Conservation (phyloP, 352 stramenopile species). For the Globisporangium spiculum region DNA sequence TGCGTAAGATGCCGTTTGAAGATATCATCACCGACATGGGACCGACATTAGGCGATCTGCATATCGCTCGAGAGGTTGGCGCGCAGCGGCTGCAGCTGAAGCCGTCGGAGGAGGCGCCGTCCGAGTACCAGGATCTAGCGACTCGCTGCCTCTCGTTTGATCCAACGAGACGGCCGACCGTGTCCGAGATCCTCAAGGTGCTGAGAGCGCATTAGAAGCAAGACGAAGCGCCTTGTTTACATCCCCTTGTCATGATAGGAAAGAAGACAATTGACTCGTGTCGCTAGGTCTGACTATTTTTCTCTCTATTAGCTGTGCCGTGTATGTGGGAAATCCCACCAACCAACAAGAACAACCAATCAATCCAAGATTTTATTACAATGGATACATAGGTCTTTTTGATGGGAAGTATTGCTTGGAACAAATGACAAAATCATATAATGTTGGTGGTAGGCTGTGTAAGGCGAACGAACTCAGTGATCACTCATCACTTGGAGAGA, state of each 20-base stretch:
- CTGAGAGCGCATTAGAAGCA: slow-evolving; percentile 7
- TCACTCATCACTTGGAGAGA: background rate
- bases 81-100: slow-evolving; percentile 39
- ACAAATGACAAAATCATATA: background rate
- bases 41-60: slow-evolving; percentile 56
- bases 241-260: background rate
- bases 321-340: slow-evolving; percentile 1
- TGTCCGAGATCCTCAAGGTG: slow-evolving; percentile 36
- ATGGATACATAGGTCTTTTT: background rate
- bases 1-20: slow-evolving; percentile 39
- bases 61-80: slow-evolving; percentile 51
- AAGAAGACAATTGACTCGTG: background rate
- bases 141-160: slow-evolving; percentile 47
- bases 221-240: background rate
- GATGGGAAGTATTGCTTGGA: background rate
- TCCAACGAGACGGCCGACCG: slow-evolving; percentile 40
- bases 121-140: slow-evolving; percentile 38
- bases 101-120: slow-evolving; percentile 40
- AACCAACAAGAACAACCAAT: background rate
- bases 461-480: background rate
- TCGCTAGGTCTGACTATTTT: background rate
- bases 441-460: background rate
- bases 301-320: slow-evolving; percentile 14
- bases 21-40: slow-evolving; percentile 45
- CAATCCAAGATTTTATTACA: slow-evolving; percentile 9